These are phyloP conservation scores for Neostapfia colusana DNA, from an alignment of 176 grass and related monocot species.

Conservation along the genomic window DNA sequence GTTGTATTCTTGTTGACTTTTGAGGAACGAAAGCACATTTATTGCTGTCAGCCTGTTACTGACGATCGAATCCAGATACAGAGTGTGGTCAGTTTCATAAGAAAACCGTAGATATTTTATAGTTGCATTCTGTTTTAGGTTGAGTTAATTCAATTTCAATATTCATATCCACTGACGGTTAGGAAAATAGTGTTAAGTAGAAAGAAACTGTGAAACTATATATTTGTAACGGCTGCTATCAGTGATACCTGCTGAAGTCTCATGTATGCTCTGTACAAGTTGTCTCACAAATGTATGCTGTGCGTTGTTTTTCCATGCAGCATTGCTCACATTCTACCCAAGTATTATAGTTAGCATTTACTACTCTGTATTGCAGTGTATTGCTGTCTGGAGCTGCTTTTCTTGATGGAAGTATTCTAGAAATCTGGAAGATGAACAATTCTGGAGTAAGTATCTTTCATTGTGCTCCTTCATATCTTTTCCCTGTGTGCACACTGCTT, in stretches of 20 bases:
- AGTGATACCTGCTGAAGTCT: not conserved
- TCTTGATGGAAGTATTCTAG: constrained; percentile 59
- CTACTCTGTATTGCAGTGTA: constrained; percentile 45
- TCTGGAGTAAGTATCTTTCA: constrained; percentile 45
- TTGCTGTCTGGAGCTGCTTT: constrained; percentile 56
- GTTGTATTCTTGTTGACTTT: not conserved
- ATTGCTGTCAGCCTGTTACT: too few relatives aligned
- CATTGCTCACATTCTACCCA: not conserved
- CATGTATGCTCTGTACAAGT: not conserved
- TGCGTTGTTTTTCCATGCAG: not conserved
- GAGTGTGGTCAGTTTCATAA: not conserved
- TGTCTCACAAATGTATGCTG: not conserved
- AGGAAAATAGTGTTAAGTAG: not conserved
- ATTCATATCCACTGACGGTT: not conserved
- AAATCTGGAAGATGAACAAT: constrained; percentile 67
- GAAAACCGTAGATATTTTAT: not conserved
- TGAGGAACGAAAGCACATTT: not conserved
- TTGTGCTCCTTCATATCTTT: not conserved
- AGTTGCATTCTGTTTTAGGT: not conserved
- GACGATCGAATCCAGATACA: not conserved
- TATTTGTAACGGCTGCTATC: not conserved
- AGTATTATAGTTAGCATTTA: not conserved
- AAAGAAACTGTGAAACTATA: not conserved
- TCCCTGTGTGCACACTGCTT: not conserved
- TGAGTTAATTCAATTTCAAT: not conserved